Conservation (phyloP, 306 rosid species). For the Adenanthera pavonina region DNA sequence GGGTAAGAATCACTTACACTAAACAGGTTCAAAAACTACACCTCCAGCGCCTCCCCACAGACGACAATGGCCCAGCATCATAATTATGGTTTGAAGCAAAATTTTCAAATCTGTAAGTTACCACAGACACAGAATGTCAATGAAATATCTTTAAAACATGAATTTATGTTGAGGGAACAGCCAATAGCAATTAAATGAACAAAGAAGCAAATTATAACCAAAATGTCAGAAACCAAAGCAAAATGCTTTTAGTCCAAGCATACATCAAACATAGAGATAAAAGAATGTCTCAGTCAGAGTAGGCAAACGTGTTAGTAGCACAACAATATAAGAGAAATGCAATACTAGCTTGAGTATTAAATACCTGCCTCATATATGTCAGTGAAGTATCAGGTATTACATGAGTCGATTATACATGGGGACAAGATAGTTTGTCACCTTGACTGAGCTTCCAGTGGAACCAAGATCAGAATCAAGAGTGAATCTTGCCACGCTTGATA, state of each 20-base stretch:
- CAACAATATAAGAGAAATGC: background rate
- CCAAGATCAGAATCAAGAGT: constrained; percentile 23
- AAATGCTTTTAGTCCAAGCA: constrained; percentile 21
- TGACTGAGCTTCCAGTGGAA: constrained; percentile 21
- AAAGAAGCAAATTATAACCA: constrained; percentile 20
- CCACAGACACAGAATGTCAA: constrained; percentile 28
- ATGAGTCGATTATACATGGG: constrained; percentile 1
- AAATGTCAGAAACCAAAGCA: constrained; percentile 25
- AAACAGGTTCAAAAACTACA: constrained; percentile 13
- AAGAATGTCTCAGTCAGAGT: background rate
- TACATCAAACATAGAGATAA: background rate
- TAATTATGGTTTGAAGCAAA: constrained; percentile 6
- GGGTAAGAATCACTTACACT: constrained; percentile 17
- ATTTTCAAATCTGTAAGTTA: constrained; percentile 36
- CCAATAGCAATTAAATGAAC: too few species aligned
- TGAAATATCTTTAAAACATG: constrained; percentile 2
- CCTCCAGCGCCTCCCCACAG: constrained; percentile 24
- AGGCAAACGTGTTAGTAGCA: constrained; percentile 3
- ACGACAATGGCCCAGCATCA: constrained; percentile 4
- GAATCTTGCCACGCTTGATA: background rate
- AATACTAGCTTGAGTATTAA: constrained; percentile 11
- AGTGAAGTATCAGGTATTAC: background rate
- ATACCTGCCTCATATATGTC: constrained; percentile 32
- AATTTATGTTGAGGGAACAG: background rate
- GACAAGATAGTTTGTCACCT: background rate